Conservation (phyloP, 2,329 filamentous ascomycete species). For the Diaporthe destruens region DNA sequence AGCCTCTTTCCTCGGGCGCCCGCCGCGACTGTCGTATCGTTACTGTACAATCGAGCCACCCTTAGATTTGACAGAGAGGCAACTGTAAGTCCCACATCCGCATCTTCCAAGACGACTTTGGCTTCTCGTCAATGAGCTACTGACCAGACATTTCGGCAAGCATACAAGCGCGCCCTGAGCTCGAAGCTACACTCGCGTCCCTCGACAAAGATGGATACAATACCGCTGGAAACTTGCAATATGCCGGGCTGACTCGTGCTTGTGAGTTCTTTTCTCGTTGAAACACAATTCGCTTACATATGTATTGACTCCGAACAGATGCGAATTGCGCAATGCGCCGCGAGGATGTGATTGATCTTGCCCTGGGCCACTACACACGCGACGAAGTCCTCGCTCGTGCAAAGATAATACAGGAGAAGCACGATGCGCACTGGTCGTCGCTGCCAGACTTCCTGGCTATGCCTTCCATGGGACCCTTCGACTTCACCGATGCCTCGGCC, state of each 20-base stretch:
- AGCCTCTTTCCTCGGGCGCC: conserved; percentile 50
- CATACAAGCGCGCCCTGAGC: conserved; percentile 46
- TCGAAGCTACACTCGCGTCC: conserved; percentile 45
- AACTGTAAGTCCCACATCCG: conserved; percentile 40
- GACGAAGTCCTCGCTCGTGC: conserved; percentile 47
- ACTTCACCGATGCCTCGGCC: conserved; percentile 45
- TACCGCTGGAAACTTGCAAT: conserved; percentile 44
- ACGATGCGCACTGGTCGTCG: conserved; percentile 45
- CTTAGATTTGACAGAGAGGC: conserved; percentile 48
- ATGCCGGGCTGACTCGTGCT: conserved; percentile 40
- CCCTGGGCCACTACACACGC: conserved; percentile 48
- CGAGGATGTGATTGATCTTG: conserved; percentile 54
- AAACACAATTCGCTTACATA: no score
- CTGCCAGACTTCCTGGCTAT: conserved; percentile 47
- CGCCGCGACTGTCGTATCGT: conserved; percentile 50
- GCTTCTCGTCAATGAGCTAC: neutral
- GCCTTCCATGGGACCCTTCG: conserved; percentile 41
- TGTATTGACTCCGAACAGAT: conserved; percentile 33
- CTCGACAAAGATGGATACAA: conserved; percentile 50
- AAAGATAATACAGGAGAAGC: conserved; percentile 41
- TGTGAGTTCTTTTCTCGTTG: conserved; percentile 23
- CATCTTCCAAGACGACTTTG: no score
- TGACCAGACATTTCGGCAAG: neutral
- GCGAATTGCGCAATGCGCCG: conserved; percentile 46
- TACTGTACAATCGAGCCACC: conserved; percentile 50